phyloP scores from a whole-genome alignment of 164 flowering plant species.

The Macadamia integrifolia region DNA sequence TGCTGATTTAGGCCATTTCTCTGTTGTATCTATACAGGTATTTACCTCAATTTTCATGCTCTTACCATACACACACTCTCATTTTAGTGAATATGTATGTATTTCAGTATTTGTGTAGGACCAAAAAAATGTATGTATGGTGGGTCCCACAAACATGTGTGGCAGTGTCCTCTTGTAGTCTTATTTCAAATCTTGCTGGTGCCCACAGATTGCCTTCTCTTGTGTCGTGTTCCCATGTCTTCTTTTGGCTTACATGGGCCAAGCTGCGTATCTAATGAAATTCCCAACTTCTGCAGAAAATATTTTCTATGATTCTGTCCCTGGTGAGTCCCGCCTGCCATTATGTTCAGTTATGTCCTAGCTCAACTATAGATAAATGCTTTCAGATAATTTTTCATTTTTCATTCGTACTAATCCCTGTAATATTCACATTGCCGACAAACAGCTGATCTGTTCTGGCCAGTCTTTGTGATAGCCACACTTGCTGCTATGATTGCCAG shows the following conservation, averaged over 20 bases:
- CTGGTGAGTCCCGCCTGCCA: slow-evolving; percentile 34
- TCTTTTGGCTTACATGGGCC: slow-evolving; percentile 76
- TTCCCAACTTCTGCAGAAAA: slow-evolving; percentile 38
- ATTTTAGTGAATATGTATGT: too few species aligned
- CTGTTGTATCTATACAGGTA: slow-evolving; percentile 82
- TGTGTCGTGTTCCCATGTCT: slow-evolving; percentile 71
- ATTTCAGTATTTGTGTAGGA: too few species aligned
- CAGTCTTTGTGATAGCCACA: slow-evolving; percentile 62
- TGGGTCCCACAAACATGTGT: background rate
- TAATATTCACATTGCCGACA: background rate
- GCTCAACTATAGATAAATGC: background rate
- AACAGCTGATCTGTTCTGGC: slow-evolving; percentile 67
- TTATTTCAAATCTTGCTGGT: slow-evolving; percentile 1
- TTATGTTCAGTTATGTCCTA: background rate
- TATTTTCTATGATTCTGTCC: slow-evolving; percentile 68
- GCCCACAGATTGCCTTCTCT: slow-evolving; percentile 59
- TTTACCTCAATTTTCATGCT: background rate
- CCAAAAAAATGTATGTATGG: too few species aligned
- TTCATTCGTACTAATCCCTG: background rate
- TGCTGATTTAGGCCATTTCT: slow-evolving; percentile 97
- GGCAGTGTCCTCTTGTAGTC: background rate
- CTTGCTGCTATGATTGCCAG: slow-evolving; percentile 81
- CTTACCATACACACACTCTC: background rate
- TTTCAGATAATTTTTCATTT: background rate
- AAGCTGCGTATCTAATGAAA: slow-evolving; percentile 61